phyloP scores from a whole-genome alignment of 257 asterid genomes.

The Nicotiana otophora region DNA sequence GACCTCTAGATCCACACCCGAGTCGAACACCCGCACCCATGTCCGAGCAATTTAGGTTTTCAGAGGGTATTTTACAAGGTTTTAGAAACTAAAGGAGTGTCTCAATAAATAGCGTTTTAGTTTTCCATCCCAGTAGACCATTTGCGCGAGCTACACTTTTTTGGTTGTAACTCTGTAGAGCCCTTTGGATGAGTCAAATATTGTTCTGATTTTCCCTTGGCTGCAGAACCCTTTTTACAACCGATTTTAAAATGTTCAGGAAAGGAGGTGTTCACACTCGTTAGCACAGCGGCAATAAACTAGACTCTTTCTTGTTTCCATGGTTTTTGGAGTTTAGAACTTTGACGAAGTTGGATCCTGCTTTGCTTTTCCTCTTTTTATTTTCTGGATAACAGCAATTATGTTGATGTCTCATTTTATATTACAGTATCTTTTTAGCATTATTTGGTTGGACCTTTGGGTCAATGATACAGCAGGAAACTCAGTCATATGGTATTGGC shows the following conservation, averaged over 20 bases:
- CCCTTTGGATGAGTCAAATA: not conserved
- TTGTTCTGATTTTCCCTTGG: not conserved
- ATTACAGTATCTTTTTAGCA: not conserved
- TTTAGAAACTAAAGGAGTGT: not conserved
- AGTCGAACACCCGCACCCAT: no score
- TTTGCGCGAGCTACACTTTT: not conserved
- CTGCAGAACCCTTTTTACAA: not conserved
- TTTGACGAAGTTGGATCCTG: not conserved
- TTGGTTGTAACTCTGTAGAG: not conserved
- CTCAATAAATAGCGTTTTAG: not conserved
- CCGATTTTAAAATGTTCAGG: not conserved
- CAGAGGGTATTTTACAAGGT: not conserved
- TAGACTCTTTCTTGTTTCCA: not conserved
- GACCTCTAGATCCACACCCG: no score
- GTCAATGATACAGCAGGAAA: not conserved
- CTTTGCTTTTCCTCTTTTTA: not conserved
- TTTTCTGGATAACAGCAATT: not conserved
- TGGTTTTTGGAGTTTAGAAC: not conserved
- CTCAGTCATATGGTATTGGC: not conserved
- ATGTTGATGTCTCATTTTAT: not conserved
- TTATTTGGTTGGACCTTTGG: not conserved
- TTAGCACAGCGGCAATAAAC: not conserved
- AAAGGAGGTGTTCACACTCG: not conserved
- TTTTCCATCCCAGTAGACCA: not conserved
- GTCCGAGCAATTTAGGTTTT: not conserved